Evolutionary conservation across 106 monocot species (phyloP).

Genomic region (Phalaenopsis aphrodite): DNA sequence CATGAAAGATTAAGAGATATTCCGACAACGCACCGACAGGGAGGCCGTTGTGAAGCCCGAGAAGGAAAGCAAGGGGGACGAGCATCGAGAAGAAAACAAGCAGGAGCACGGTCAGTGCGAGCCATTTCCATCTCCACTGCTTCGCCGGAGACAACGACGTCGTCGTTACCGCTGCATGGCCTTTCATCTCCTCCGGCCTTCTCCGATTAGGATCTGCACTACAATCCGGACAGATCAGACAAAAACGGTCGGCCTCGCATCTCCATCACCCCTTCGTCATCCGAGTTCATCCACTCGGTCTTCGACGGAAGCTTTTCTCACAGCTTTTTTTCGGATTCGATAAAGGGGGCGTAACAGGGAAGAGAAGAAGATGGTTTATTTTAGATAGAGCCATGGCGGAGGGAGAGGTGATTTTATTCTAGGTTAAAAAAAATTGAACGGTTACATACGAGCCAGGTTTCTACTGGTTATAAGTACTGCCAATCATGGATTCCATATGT

Average conservation of each 20-base stretch:
- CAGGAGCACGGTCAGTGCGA: constrained; percentile 30
- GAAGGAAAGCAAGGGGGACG: constrained; percentile 40
- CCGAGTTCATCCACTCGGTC: neutral
- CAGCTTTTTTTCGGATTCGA: neutral
- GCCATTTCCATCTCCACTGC: constrained; percentile 51
- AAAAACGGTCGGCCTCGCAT: neutral
- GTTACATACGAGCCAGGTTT: neutral
- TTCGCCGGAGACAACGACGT: constrained; percentile 11
- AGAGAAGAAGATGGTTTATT: neutral
- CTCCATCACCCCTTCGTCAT: neutral
- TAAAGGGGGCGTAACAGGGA: neutral
- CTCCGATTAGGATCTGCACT: neutral
- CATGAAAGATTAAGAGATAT: neutral
- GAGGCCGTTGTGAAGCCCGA: constrained; percentile 31
- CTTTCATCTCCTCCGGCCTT: constrained; percentile 16
- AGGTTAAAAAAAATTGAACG: neutral
- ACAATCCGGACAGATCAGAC: neutral
- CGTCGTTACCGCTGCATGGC: constrained; percentile 2
- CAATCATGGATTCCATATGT: too few species aligned
- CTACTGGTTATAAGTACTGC: neutral
- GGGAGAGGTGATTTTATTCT: neutral
- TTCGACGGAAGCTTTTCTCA: neutral
- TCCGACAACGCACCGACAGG: constrained; percentile 1
- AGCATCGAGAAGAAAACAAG: constrained; percentile 42
- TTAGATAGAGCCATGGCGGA: neutral